phyloP scores from a whole-genome alignment of 495 filamentous ascomycete species.

The Apodospora peruviana region DNA sequence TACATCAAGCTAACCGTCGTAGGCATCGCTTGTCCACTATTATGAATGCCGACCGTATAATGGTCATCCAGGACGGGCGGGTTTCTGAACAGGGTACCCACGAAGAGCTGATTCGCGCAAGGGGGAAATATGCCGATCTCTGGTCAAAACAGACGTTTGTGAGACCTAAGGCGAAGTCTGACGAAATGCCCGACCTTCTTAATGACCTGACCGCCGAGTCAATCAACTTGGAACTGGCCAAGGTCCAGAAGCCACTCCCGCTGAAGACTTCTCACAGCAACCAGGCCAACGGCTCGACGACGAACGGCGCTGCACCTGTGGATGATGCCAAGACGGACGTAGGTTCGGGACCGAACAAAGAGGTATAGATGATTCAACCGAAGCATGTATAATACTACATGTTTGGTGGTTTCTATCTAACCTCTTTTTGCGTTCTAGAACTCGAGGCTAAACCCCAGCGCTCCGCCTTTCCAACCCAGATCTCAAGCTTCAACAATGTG shows the following conservation, averaged over 20 bases:
- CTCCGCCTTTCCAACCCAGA: conserved; percentile 49
- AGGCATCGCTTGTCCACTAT: conserved; percentile 65
- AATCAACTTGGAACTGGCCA: conserved; percentile 29
- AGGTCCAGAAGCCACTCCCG: conserved; percentile 20
- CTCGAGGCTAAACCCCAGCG: conserved; percentile 49
- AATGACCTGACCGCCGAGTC: conserved; percentile 34
- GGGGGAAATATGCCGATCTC: conserved; percentile 57
- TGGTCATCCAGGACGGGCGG: conserved; percentile 59
- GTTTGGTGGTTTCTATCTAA: conserved; percentile 38
- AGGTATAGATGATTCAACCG: conserved; percentile 38
- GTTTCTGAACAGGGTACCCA: conserved; percentile 62
- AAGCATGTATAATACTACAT: conserved; percentile 34
- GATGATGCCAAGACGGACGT: conserved; percentile 19
- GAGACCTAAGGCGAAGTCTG: conserved; percentile 35
- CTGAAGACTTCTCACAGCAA: conserved; percentile 5
- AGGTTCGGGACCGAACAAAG: conserved; percentile 34
- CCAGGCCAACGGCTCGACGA: neutral
- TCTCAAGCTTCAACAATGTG: conserved; percentile 13
- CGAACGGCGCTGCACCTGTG: conserved; percentile 1
- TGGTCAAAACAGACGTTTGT: conserved; percentile 56
- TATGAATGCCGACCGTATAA: conserved; percentile 62
- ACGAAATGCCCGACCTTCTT: conserved; percentile 27
- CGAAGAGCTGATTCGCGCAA: conserved; percentile 48
- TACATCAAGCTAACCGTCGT: conserved; percentile 8
- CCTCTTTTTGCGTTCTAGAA: conserved; percentile 30